Conservation (phyloP, 1,284 basidiomycete species). For the Puccinia horiana region DNA sequence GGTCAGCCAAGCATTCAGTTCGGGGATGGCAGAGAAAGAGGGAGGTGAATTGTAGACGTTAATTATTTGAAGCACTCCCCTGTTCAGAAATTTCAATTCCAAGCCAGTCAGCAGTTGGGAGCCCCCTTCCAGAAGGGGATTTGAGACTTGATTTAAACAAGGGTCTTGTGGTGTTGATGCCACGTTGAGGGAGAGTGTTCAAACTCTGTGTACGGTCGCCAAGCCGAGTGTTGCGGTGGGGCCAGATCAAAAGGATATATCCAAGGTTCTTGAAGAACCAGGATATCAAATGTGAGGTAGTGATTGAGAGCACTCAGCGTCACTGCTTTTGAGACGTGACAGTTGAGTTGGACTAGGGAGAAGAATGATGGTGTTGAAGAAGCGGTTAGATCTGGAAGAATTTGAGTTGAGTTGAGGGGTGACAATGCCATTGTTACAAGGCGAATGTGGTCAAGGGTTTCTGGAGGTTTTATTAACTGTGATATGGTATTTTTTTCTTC, state of each 20-base stretch:
- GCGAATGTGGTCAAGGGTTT: too few species aligned
- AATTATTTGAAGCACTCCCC: not conserved
- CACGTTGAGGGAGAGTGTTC: not conserved
- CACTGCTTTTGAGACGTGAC: too few species aligned
- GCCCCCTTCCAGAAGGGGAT: not conserved
- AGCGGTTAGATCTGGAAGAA: too few species aligned
- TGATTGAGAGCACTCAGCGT: not conserved
- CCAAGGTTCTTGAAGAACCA: too few species aligned
- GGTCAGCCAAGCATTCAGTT: not conserved
- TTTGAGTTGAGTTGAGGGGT: too few species aligned
- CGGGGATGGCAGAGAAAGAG: not conserved
- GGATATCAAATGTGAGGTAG: not conserved
- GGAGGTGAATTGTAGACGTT: constrained; percentile 10
- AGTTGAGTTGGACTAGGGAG: too few species aligned
- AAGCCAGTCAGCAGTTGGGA: not conserved
- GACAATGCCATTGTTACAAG: too few species aligned
- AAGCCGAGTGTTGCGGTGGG: not conserved
- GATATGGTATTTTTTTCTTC: too few species aligned
- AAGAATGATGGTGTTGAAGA: too few species aligned
- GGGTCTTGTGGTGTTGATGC: not conserved
- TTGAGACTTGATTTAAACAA: not conserved
- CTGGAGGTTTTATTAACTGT: too few species aligned
- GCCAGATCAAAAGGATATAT: not conserved
- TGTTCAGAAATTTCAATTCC: not conserved
- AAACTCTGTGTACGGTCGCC: not conserved